Evolutionary conservation across 768 basidiomycete genomes (phyloP).

Genomic region (Pholiota conissans): DNA sequence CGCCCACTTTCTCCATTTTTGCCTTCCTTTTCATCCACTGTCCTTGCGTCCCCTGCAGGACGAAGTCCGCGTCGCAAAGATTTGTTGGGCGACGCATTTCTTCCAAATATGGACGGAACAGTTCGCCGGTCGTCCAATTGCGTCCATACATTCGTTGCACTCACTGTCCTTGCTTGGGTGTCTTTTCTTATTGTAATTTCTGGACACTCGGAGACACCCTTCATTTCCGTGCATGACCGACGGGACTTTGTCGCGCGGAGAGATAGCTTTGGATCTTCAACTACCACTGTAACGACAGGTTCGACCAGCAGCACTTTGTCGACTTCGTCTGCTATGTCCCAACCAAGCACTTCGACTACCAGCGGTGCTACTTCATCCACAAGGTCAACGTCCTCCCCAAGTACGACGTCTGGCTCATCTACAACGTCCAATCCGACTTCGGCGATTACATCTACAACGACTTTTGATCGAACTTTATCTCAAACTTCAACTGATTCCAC

Average conservation of each 20-base stretch:
- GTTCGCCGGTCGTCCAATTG: slow-evolving; percentile 17
- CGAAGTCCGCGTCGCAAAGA: not conserved
- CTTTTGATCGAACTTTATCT: slow-evolving; percentile 6
- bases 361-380: not conserved
- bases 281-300: not conserved
- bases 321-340: not conserved
- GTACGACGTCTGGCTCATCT: slow-evolving; percentile 4
- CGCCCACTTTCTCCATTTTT: not conserved
- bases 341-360: not conserved
- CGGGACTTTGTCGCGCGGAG: slow-evolving; percentile 10
- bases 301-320: not conserved
- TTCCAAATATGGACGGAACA: slow-evolving; percentile 18
- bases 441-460: not conserved
- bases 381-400: slow-evolving; percentile 1
- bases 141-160: slow-evolving; percentile 15
- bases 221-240: slow-evolving; percentile 6
- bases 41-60: slow-evolving; percentile 3
- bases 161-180: slow-evolving; percentile 17
- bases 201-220: slow-evolving; percentile 3
- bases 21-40: slow-evolving; percentile 1
- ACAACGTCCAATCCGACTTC: not conserved
- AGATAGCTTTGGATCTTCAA: not conserved
- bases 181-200: slow-evolving; percentile 10
- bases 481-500: slow-evolving; percentile 1
- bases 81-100: not conserved